Evolutionary conservation across 2,329 filamentous ascomycete genomes (phyloP).

Genomic region (Cryphonectria radicalis): DNA sequence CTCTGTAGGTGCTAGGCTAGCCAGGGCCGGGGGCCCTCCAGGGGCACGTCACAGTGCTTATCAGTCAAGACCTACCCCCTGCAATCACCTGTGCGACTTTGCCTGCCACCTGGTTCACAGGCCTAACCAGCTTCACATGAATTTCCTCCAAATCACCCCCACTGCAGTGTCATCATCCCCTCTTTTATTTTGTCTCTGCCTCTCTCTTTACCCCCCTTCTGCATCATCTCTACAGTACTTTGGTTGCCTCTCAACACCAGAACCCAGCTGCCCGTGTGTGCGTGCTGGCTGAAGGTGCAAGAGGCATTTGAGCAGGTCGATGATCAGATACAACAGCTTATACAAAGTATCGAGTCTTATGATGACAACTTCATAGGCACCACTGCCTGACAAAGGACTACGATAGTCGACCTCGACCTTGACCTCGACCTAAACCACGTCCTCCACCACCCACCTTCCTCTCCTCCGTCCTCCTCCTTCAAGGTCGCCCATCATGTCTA

Average conservation of each 20-base stretch:
- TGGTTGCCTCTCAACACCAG: conserved; percentile 4
- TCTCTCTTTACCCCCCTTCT: background rate
- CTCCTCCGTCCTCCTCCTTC: background rate
- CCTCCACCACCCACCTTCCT: background rate
- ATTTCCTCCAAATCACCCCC: background rate
- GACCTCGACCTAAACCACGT: background rate
- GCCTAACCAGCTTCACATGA: background rate
- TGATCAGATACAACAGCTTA: background rate
- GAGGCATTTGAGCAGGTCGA: background rate
- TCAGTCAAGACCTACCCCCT: conserved; percentile 7
- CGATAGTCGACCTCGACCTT: background rate
- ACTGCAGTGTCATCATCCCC: background rate
- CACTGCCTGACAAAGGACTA: conserved; percentile 1
- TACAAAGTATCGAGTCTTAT: conserved; percentile 5
- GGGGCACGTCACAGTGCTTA: conserved; percentile 11
- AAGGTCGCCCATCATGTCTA: conserved; percentile 43
- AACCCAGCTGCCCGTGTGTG: background rate
- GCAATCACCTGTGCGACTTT: background rate
- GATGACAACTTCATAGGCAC: conserved; percentile 8
- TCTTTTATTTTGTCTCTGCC: background rate
- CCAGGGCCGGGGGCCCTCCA: background rate
- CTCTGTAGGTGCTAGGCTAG: background rate
- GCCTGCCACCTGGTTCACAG: background rate
- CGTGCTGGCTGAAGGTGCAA: conserved; percentile 1
- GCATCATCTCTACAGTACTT: background rate